Percentiles rank a stretch among this genome's conserved stretches.
These are phyloP conservation scores for Candida anglica DNA, from an alignment of 805 yeast genomes.

Conservation along the genomic window DNA sequence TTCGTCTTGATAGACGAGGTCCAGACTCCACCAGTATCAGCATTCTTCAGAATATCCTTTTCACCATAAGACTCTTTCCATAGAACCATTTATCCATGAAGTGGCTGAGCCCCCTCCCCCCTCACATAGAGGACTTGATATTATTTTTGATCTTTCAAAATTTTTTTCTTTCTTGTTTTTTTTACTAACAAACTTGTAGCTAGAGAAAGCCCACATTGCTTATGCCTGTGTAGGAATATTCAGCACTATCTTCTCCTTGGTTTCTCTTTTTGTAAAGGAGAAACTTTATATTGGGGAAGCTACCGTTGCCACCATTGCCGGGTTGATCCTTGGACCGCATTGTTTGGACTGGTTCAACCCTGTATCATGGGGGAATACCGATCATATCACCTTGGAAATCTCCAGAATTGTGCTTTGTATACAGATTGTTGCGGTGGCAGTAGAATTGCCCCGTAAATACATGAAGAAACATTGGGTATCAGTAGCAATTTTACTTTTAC, in stretches of 20 bases:
- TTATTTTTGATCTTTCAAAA: too few species aligned
- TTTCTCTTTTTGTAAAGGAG: constrained; percentile 80
- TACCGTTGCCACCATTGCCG: constrained; percentile 80
- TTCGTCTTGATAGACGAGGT: too few species aligned
- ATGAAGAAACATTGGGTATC: constrained; percentile 82
- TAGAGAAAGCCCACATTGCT: constrained; percentile 73
- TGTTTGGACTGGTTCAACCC: constrained; percentile 83
- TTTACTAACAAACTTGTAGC: constrained; percentile 11
- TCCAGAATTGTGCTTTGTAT: constrained; percentile 79
- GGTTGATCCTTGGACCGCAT: constrained; percentile 86
- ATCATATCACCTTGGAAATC: constrained; percentile 76
- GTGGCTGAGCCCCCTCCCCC: too few species aligned
- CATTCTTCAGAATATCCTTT: too few species aligned
- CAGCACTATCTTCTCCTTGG: constrained; percentile 72
- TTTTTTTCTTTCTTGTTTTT: not conserved
- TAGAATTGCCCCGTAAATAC: constrained; percentile 85
- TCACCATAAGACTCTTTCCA: too few species aligned
- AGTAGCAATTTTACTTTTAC: constrained; percentile 67
- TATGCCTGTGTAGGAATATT: constrained; percentile 86
- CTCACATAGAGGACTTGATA: too few species aligned
- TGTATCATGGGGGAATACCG: constrained; percentile 78
- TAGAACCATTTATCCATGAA: too few species aligned
- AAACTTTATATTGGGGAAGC: constrained; percentile 87
- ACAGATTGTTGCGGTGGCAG: constrained; percentile 93
- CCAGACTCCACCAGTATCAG: too few species aligned